Conservation (phyloP, 1,284 basidiomycete species). For the Heterobasidion parviporum region DNA sequence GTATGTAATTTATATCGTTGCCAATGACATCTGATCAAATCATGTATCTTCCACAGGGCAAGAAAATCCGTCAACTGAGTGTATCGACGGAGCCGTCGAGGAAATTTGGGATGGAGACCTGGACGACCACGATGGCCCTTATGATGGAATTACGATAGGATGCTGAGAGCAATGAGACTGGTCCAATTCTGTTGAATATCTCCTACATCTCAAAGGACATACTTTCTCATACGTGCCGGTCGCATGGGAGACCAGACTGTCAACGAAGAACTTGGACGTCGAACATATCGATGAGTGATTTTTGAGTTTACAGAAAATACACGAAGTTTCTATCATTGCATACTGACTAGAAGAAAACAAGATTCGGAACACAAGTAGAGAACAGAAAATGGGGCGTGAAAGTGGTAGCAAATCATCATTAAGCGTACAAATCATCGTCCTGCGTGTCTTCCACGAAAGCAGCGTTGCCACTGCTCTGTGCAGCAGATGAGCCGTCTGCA, state of each 20-base stretch:
- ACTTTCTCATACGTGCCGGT: no score
- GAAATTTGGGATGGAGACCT: slow-evolving; percentile 13
- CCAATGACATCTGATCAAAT: background rate
- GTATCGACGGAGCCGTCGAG: slow-evolving; percentile 15
- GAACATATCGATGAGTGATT: background rate
- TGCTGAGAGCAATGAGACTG: background rate
- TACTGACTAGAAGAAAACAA: background rate
- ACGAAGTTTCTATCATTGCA: background rate
- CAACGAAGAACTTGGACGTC: no score
- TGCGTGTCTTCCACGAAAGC: slow-evolving; percentile 75
- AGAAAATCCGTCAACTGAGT: background rate
- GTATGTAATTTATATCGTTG: slow-evolving; percentile 4
- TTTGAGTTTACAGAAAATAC: background rate
- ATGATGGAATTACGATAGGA: slow-evolving; percentile 16
- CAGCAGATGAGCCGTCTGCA: slow-evolving; percentile 33
- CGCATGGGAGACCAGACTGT: no score
- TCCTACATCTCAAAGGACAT: no score
- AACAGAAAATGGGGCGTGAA: background rate
- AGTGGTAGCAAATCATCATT: background rate
- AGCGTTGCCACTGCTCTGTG: slow-evolving; percentile 54
- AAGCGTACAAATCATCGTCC: slow-evolving; percentile 87
- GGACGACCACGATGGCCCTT: slow-evolving; percentile 17
- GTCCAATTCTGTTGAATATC: no score
- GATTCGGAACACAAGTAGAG: background rate
- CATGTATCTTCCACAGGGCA: background rate